These are phyloP conservation scores for Pythium aquatile DNA, from an alignment of 352 stramenopile species.

Conservation along the genomic window DNA sequence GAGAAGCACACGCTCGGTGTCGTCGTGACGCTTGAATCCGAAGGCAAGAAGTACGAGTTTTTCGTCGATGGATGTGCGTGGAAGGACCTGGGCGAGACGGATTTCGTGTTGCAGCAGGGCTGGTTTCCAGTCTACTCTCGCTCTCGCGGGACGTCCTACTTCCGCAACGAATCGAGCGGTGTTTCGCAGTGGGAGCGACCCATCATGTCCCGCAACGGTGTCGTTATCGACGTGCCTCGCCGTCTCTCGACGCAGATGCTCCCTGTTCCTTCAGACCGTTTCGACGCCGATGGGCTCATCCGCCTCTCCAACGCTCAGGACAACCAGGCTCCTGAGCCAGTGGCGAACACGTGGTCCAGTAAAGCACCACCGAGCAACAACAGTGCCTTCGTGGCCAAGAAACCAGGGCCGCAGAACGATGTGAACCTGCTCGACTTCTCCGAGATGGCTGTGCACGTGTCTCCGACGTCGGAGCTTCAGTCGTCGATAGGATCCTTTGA, in stretches of 20 bases:
- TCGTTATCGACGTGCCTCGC: conserved; percentile 30
- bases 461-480: conserved; percentile 27
- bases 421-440: conserved; percentile 69
- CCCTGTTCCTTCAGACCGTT: conserved; percentile 19
- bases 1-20: conserved; percentile 70
- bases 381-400: not conserved
- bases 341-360: not conserved
- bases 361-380: not conserved
- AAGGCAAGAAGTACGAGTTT: conserved; percentile 71
- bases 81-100: conserved; percentile 71
- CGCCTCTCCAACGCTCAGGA: conserved; percentile 17
- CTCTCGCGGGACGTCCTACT: conserved; percentile 71
- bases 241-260: conserved; percentile 22
- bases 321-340: conserved; percentile 15
- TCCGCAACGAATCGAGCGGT: conserved; percentile 59
- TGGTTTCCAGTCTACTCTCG: conserved; percentile 83
- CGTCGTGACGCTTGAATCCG: conserved; percentile 60
- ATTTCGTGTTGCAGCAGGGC: conserved; percentile 75
- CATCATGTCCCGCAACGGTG: conserved; percentile 51
- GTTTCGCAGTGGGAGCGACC: conserved; percentile 79
- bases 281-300: conserved; percentile 25
- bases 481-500: conserved; percentile 35
- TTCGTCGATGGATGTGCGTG: conserved; percentile 75
- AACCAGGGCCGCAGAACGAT: conserved; percentile 19
- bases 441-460: conserved; percentile 52